Conservation (phyloP, 2,329 filamentous ascomycete genomes). For the Trichoderma sp. region DNA sequence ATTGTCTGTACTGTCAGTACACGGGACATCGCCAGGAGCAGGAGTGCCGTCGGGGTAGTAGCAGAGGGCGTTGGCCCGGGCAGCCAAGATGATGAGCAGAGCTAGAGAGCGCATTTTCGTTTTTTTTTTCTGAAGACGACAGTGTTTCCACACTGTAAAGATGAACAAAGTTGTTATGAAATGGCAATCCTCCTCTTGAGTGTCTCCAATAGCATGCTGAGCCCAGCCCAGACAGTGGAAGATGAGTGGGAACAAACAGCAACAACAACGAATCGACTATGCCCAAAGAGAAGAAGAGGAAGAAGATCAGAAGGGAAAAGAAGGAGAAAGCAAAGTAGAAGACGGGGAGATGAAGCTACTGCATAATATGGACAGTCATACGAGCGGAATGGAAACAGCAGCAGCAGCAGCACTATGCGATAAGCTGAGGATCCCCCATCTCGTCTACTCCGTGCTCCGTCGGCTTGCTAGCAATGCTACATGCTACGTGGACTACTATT, state of each 20-base stretch:
- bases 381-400: neutral
- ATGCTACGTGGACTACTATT: neutral
- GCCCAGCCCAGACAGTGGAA: neutral
- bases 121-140: neutral
- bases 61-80: slow-evolving; percentile 22
- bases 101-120: neutral
- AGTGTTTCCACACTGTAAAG: neutral
- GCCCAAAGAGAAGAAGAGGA: neutral
- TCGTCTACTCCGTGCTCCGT: neutral
- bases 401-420: neutral
- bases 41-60: slow-evolving; percentile 33
- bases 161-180: neutral
- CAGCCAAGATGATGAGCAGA: neutral
- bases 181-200: neutral
- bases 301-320: neutral
- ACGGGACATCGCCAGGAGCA: slow-evolving; percentile 32
- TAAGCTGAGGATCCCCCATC: neutral
- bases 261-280: neutral
- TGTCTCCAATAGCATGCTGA: slow-evolving; percentile 1
- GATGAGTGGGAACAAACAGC: neutral
- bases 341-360: neutral
- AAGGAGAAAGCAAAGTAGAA: neutral
- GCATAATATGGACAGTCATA: neutral
- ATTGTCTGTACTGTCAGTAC: slow-evolving; percentile 27
- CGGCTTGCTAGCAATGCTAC: neutral